Evolutionary conservation across 2,329 filamentous ascomycete genomes (phyloP), one percentile per base, ranked within the genome.

Genomic region (Alternaria panax): DNA sequence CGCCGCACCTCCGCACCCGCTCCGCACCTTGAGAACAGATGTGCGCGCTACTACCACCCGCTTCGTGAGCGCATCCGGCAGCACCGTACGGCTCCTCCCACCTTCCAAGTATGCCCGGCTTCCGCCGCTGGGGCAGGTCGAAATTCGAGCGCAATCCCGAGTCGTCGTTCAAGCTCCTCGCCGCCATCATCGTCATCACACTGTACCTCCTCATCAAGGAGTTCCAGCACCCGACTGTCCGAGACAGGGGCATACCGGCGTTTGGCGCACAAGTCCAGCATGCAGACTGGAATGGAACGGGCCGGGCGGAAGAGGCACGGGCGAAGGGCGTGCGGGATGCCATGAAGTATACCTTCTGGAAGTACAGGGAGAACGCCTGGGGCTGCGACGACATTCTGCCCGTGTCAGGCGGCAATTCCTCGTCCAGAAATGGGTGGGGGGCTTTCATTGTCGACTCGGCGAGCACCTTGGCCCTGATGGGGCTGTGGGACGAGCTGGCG

Each of bases 401-500:
- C 27, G 76, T 80, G 7, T 74, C 74, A 22, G 79, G 79, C 7
- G 71, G 68, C 4, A 70, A 68, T 40, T 70, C 66, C 22, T 75
- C 71, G 43, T 77, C 69, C 7, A 69, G 77, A 34, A 80, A 80
- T 63, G 79, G 79, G 16, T 80, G 79, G 79, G 79, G 79, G 7
- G 79, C 76, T 6, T 80, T 80, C 63, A 79, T 80, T 18, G 78
- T 81, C 4, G 79, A 80, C 56, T 74, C 77, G 20, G 72, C 76
- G 8, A 76, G 76, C 9, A 81, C 79, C 1, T 59, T 81, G 36
- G 78, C 73, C 16, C 63, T 80, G 32, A 80, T 81, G 79, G 78
- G 75, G 2, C 63, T 80, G 18, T 80, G 78, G 78, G 76, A 79
- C 34, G 79, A 81, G 69, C 70, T 82, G 62, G 68, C 69, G 54